A percentile compares a stretch with the other conserved stretches of the same genome.
These are phyloP conservation scores for Pseudocercospora crystallina DNA, from an alignment of 2,329 filamentous ascomycete species.

Conservation along the genomic window DNA sequence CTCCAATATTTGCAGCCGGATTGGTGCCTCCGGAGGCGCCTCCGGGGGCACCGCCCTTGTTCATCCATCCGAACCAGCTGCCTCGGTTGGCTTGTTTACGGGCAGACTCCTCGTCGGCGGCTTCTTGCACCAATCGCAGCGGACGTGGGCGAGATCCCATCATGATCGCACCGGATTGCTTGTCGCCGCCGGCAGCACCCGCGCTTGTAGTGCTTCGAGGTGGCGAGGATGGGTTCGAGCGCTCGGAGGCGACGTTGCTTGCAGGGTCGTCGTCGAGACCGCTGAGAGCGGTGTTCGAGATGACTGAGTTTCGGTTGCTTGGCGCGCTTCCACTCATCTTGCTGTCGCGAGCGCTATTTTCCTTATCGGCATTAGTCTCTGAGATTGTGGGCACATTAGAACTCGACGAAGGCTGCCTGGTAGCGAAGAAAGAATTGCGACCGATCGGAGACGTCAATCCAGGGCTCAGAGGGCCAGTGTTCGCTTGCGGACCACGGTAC, in stretches of 20 bases:
- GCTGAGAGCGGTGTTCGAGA: constrained; percentile 19
- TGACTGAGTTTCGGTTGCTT: constrained; percentile 26
- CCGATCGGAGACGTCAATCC: constrained; percentile 59
- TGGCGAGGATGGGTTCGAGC: constrained; percentile 52
- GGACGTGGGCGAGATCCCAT: constrained; percentile 73
- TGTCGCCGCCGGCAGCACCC: constrained; percentile 27
- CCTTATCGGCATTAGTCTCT: constrained; percentile 23
- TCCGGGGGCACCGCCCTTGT: constrained; percentile 29
- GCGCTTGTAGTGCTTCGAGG: constrained; percentile 56
- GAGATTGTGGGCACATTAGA: constrained; percentile 44
- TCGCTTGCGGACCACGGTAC: constrained; percentile 67
- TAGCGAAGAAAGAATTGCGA: constrained; percentile 60
- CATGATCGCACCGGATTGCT: constrained; percentile 43
- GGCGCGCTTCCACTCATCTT: constrained; percentile 26
- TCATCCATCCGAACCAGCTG: constrained; percentile 52
- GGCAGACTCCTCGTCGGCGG: constrained; percentile 40
- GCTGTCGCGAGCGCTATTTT: constrained; percentile 30
- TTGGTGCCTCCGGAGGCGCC: constrained; percentile 2
- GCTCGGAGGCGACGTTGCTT: constrained; percentile 29
- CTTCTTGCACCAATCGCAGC: constrained; percentile 82
- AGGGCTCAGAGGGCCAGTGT: constrained; percentile 38
- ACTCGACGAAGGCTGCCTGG: constrained; percentile 44
- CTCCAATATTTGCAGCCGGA: constrained; percentile 1
- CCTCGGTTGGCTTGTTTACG: constrained; percentile 46
- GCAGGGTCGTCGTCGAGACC: constrained; percentile 11